Evolutionary conservation across 768 basidiomycete genomes (phyloP).

Genomic region (Cantharellus cinnabarinus): DNA sequence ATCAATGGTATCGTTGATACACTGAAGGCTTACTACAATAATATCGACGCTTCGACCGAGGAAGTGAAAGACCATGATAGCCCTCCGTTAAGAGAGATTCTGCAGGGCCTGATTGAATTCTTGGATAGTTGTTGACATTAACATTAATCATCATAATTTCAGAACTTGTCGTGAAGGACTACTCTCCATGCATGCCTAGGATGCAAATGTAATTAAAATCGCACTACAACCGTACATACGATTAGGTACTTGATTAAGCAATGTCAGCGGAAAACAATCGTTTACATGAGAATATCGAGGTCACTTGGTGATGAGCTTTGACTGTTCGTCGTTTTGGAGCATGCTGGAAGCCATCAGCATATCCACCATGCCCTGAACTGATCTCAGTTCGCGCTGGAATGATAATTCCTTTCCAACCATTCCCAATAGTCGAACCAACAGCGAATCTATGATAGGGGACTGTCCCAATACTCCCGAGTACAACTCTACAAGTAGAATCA

Average conservation of each 20-base stretch:
- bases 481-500: constrained; percentile 38
- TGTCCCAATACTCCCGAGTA: constrained; percentile 84
- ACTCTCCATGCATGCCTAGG: no score
- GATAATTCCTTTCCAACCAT: constrained; percentile 71
- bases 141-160: no score
- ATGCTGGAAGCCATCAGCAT: constrained; percentile 27
- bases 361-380: constrained; percentile 68
- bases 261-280: no score
- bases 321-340: neutral
- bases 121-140: constrained; percentile 22
- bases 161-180: no score
- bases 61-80: constrained; percentile 17
- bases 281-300: no score
- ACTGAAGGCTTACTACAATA: constrained; percentile 48
- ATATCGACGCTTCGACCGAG: constrained; percentile 23
- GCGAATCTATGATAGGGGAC: constrained; percentile 74
- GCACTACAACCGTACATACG: no score
- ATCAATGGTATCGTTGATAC: constrained; percentile 52
- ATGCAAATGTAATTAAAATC: no score
- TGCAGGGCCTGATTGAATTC: constrained; percentile 46
- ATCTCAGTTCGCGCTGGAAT: constrained; percentile 72
- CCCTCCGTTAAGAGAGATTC: constrained; percentile 43
- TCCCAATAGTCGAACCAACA: constrained; percentile 61
- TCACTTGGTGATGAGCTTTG: neutral
- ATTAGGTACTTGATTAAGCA: no score